Percentiles rank a stretch among this genome's conserved stretches.
Evolutionary conservation across 1,284 basidiomycete species (phyloP).

Genomic region (Xerocomus nothofagi): DNA sequence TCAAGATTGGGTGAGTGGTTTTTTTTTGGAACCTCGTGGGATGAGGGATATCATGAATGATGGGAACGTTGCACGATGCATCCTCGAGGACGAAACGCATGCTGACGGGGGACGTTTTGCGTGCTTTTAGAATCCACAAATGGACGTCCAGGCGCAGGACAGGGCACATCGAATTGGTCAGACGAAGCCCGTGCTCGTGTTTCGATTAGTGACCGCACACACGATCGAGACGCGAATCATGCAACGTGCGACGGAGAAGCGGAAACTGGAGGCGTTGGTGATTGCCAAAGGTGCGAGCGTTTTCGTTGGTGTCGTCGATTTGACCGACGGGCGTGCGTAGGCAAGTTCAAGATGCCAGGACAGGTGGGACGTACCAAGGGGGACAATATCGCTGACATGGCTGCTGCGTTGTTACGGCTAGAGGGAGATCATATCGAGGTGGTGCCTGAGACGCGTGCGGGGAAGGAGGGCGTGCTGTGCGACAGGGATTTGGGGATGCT

Average conservation of each 20-base stretch:
- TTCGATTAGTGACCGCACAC: constrained; percentile 83
- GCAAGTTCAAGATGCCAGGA: constrained; percentile 77
- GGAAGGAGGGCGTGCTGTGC: constrained; percentile 71
- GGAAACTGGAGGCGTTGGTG: constrained; percentile 89
- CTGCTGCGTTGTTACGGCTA: constrained; percentile 74
- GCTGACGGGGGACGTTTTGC: constrained; percentile 5
- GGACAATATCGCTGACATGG: constrained; percentile 78
- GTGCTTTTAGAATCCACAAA: constrained; percentile 82
- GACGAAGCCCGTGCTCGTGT: constrained; percentile 84
- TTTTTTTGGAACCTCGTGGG: neutral
- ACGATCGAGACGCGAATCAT: constrained; percentile 93
- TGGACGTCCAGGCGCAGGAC: constrained; percentile 96
- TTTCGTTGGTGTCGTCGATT: neutral
- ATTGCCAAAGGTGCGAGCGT: constrained; percentile 87
- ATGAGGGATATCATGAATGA: too few species aligned
- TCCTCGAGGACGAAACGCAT: neutral
- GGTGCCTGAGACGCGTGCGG: constrained; percentile 68
- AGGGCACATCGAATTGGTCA: constrained; percentile 96
- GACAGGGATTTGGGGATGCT: constrained; percentile 79
- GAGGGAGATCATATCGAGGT: constrained; percentile 90
- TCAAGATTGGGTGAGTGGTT: constrained; percentile 77
- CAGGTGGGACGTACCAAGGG: constrained; percentile 45
- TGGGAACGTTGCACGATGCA: too few species aligned
- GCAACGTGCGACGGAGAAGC: constrained; percentile 85
- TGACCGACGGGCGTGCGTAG: constrained; percentile 42